These are phyloP conservation scores for Tilletia horrida DNA, from an alignment of 1,284 basidiomycete species.

Conservation along the genomic window DNA sequence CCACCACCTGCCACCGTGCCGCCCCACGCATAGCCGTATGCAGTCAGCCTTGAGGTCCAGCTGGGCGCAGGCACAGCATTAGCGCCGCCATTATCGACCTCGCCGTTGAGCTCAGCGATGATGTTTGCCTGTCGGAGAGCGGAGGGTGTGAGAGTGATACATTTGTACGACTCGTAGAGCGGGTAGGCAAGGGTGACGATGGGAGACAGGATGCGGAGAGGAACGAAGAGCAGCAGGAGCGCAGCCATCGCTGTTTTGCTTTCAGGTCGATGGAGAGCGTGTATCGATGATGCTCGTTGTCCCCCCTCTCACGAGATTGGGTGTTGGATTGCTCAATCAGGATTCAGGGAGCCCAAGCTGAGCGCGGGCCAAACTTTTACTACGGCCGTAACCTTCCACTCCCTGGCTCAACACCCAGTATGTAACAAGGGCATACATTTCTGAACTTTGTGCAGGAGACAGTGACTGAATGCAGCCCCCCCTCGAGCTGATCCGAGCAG, in stretches of 20 bases:
- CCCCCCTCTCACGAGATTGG: no score
- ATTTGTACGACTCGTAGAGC: slow-evolving; percentile 47
- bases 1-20: neutral
- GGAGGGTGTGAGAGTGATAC: slow-evolving; percentile 29
- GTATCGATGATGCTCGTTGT: no score
- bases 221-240: slow-evolving; percentile 30
- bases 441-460: no score
- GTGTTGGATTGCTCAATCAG: no score
- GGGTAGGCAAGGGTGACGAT: slow-evolving; percentile 39
- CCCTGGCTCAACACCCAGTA: no score
- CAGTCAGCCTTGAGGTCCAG: slow-evolving; percentile 6
- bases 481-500: no score
- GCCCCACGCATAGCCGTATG: neutral
- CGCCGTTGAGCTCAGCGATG: neutral
- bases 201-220: slow-evolving; percentile 38
- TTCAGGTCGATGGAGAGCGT: no score
- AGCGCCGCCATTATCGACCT: neutral
- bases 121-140: neutral
- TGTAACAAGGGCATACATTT: no score
- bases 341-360: no score
- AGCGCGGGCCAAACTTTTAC: no score
- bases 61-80: slow-evolving; percentile 9
- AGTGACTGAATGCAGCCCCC: no score
- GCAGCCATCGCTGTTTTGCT: slow-evolving; percentile 27
- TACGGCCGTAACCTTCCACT: no score